These are phyloP conservation scores for Tricladium varicosporioides DNA, from an alignment of 2,329 filamentous ascomycete species.

Conservation along the genomic window DNA sequence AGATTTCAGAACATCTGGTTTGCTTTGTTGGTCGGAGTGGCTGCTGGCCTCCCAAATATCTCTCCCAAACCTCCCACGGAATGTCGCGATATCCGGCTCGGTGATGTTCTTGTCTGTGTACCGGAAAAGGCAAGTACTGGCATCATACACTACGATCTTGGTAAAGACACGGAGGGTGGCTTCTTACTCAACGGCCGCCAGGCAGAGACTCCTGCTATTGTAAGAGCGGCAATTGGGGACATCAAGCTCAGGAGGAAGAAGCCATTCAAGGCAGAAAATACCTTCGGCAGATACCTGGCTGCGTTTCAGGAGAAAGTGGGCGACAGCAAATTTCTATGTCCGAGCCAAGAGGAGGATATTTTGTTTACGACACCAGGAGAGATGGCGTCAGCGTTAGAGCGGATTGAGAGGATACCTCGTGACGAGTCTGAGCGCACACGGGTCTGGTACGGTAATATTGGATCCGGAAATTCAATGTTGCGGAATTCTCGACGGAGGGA, in stretches of 20 bases:
- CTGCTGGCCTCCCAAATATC: neutral
- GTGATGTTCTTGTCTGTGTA: neutral
- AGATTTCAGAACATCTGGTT: conserved; percentile 33
- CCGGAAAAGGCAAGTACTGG: neutral
- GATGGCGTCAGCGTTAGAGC: neutral
- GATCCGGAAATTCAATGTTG: conserved; percentile 13
- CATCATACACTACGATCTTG: neutral
- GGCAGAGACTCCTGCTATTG: neutral
- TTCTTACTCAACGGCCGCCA: neutral
- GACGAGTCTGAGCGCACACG: neutral
- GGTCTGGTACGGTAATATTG: conserved; percentile 14
- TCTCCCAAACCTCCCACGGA: neutral
- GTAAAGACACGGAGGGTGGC: neutral
- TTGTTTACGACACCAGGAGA: neutral
- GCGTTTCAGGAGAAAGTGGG: neutral
- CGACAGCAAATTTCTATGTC: neutral
- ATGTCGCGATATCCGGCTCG: neutral
- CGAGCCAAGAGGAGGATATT: neutral
- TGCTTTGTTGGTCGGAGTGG: neutral
- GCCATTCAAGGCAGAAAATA: neutral
- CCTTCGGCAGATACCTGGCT: neutral
- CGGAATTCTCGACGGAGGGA: conserved; percentile 2
- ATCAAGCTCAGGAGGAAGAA: neutral
- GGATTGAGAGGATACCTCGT: neutral
- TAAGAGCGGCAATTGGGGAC: neutral